These are phyloP conservation scores for Oryza meyeriana DNA, from an alignment of 176 grass and related monocot species.

Conservation along the genomic window DNA sequence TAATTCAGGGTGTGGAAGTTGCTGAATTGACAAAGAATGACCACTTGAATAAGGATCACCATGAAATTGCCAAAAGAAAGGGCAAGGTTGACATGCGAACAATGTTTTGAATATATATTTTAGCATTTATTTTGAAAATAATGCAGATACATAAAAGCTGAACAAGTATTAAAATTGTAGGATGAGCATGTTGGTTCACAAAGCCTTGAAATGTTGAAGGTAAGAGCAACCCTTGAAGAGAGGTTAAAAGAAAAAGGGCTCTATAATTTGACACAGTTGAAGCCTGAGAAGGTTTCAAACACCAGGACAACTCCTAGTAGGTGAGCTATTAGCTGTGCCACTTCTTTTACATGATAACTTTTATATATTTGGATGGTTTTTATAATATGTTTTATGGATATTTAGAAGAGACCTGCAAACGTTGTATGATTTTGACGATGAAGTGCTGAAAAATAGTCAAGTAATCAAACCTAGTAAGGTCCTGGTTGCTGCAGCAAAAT, in stretches of 20 bases:
- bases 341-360: background rate
- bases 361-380: slow-evolving; percentile 23
- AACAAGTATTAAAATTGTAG: slow-evolving; percentile 39
- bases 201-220: slow-evolving; percentile 89
- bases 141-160: slow-evolving; percentile 17
- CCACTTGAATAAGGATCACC: slow-evolving; percentile 25
- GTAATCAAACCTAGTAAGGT: slow-evolving; percentile 37
- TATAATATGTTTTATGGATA: slow-evolving; percentile 23
- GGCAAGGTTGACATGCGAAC: slow-evolving; percentile 42
- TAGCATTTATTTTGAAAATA: slow-evolving; percentile 13
- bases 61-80: slow-evolving; percentile 38
- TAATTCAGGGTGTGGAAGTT: slow-evolving; percentile 39
- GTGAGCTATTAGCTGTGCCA: slow-evolving; percentile 33
- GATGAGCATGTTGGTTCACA: slow-evolving; percentile 48
- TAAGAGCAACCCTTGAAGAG: slow-evolving; percentile 81
- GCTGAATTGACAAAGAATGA: slow-evolving; percentile 29
- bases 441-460: slow-evolving; percentile 54
- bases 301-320: slow-evolving; percentile 44
- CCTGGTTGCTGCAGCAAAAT: slow-evolving; percentile 42
- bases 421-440: slow-evolving; percentile 85
- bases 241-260: slow-evolving; percentile 88
- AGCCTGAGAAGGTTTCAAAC: slow-evolving; percentile 45
- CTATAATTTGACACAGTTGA: slow-evolving; percentile 48
- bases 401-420: slow-evolving; percentile 47
- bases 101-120: background rate